These are phyloP conservation scores for Urostyla sp. DNA, from an alignment of 73 alveolate genomes.

Conservation along the genomic window DNA sequence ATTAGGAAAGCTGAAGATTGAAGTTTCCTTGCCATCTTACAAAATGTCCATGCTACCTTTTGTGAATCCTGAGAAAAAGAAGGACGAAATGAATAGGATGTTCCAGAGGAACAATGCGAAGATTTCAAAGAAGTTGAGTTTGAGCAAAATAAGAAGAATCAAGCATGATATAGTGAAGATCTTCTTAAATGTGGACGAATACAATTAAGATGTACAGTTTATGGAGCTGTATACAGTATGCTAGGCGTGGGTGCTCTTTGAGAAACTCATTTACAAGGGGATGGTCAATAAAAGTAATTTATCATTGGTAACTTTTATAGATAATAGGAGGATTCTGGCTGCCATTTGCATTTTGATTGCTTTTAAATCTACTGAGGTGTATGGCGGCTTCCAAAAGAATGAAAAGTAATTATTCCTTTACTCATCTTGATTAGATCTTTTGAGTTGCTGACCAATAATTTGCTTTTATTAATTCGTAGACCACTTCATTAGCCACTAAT, in stretches of 20 bases:
- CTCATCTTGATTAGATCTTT: no score
- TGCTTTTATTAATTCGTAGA: neutral
- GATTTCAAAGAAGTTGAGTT: constrained; percentile 35
- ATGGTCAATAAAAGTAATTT: constrained; percentile 44
- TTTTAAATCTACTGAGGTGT: constrained; percentile 17
- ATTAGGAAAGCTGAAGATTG: constrained; percentile 49
- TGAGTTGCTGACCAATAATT: neutral
- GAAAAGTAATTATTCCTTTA: no score
- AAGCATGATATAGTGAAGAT: constrained; percentile 5
- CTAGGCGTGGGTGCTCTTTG: constrained; percentile 50
- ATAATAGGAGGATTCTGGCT: constrained; percentile 33
- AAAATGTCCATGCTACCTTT: constrained; percentile 59
- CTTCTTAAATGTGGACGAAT: neutral
- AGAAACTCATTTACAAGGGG: constrained; percentile 42
- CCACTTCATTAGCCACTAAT: neutral
- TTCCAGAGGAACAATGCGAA: constrained; percentile 29
- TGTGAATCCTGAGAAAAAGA: constrained; percentile 38
- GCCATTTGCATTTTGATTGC: constrained; percentile 40
- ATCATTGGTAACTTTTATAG: no score
- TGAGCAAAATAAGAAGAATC: constrained; percentile 26
- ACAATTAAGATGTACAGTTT: neutral
- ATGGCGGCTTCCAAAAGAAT: constrained; percentile 46
- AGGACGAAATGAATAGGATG: constrained; percentile 50
- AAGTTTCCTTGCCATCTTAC: constrained; percentile 29
- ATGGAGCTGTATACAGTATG: constrained; percentile 33